A percentile compares a stretch with the other conserved stretches of the same genome.
Evolutionary conservation across 1,139 yeast genomes (phyloP).

Genomic region (Debaryomyces nepalensis): DNA sequence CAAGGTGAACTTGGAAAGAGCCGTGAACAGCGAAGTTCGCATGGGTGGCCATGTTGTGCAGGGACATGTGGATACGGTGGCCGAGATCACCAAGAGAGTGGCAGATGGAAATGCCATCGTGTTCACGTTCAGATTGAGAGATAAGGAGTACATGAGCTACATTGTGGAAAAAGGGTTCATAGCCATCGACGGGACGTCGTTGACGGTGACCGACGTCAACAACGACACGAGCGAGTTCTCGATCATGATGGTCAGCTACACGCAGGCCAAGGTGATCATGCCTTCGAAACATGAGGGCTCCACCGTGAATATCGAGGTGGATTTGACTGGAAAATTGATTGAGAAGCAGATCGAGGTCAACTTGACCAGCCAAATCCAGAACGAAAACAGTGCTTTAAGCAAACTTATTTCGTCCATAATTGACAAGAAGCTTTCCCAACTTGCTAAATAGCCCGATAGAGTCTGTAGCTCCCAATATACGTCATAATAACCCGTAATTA

Average conservation of each 20-base stretch:
- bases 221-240: conserved; percentile 61
- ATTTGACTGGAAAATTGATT: conserved; percentile 86
- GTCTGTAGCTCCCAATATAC: neutral
- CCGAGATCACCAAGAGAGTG: conserved; percentile 56
- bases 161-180: conserved; percentile 94
- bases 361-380: conserved; percentile 57
- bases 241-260: conserved; percentile 90
- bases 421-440: conserved; percentile 47
- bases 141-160: conserved; percentile 65
- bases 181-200: conserved; percentile 90
- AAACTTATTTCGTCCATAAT: conserved; percentile 55
- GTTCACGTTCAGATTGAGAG: conserved; percentile 75
- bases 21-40: conserved; percentile 78
- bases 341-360: conserved; percentile 77
- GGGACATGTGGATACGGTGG: conserved; percentile 94
- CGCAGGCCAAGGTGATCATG: conserved; percentile 81
- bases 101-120: conserved; percentile 81
- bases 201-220: conserved; percentile 83
- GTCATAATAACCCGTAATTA: neutral
- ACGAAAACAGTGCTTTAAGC: conserved; percentile 42
- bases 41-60: conserved; percentile 98
- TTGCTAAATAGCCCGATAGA: conserved; percentile 8
- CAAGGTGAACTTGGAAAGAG: conserved; percentile 87
- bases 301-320: conserved; percentile 88
- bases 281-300: conserved; percentile 68